Percentiles rank a stretch among this genome's conserved stretches.
phyloP scores from a whole-genome alignment of 2,329 filamentous ascomycete species.

The Calonectria naviculata region DNA sequence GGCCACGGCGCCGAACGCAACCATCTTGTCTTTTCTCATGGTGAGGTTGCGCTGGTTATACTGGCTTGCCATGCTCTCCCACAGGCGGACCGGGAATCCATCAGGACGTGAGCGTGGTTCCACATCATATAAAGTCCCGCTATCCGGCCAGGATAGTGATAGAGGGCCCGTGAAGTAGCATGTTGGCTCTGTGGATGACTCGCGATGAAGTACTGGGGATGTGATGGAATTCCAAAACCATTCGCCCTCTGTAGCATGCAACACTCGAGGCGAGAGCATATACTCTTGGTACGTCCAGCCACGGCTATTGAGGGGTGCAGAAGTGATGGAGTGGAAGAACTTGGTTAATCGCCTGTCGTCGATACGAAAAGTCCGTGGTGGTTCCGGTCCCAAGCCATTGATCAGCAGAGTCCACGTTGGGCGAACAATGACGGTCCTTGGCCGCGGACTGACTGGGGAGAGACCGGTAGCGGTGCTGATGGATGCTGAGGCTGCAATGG shows the following conservation, averaged over 20 bases:
- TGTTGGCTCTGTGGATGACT: not conserved
- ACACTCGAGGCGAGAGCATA: not conserved
- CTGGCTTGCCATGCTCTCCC: not conserved
- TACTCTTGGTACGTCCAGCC: constrained; percentile 3
- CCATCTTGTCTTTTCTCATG: constrained; percentile 4
- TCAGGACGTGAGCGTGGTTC: not conserved
- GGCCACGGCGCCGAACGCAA: not conserved
- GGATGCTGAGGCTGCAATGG: not conserved
- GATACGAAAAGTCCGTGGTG: not conserved
- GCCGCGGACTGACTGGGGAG: not conserved
- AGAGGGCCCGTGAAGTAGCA: not conserved
- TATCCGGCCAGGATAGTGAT: constrained; percentile 3
- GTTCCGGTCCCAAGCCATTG: not conserved
- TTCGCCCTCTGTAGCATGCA: constrained; percentile 2
- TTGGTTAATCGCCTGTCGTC: not conserved
- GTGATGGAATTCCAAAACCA: constrained; percentile 3
- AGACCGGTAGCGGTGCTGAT: not conserved
- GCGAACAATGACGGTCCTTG: not conserved
- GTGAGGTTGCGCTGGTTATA: constrained; percentile 7
- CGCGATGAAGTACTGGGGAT: not conserved
- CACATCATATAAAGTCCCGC: not conserved
- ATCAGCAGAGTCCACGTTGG: not conserved
- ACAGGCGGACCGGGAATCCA: not conserved
- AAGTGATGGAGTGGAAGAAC: not conserved
- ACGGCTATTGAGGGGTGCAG: not conserved